These are phyloP conservation scores for Sclerotinia borealis DNA, from an alignment of 2,329 filamentous ascomycete species.

Conservation along the genomic window DNA sequence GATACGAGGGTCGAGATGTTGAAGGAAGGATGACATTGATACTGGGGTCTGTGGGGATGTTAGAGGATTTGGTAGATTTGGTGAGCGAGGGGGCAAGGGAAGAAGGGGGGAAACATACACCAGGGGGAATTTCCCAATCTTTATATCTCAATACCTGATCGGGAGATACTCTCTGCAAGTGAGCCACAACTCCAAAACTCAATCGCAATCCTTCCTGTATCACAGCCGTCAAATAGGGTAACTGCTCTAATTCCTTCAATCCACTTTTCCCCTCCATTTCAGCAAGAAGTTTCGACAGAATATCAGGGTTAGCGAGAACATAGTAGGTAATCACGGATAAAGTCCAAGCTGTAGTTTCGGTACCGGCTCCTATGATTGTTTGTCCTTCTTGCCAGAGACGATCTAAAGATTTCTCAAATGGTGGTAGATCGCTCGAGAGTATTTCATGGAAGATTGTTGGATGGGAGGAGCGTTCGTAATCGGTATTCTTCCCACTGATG, in stretches of 20 bases:
- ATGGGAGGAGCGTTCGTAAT: slow-evolving; percentile 15
- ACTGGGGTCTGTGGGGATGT: slow-evolving; percentile 33
- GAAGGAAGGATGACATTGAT: slow-evolving; percentile 35
- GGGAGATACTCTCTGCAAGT: slow-evolving; percentile 28
- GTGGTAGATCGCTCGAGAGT: slow-evolving; percentile 29
- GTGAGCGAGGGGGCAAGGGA: too few species aligned
- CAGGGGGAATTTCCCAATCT: slow-evolving; percentile 18
- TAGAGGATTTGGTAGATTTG: neutral
- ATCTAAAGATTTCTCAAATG: slow-evolving; percentile 31
- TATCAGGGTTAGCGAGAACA: slow-evolving; percentile 32
- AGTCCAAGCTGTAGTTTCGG: slow-evolving; percentile 34
- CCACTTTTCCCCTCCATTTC: slow-evolving; percentile 31
- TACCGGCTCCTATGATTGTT: slow-evolving; percentile 34
- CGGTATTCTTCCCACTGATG: neutral
- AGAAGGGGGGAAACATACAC: neutral
- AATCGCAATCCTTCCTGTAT: slow-evolving; percentile 34
- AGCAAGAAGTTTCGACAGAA: slow-evolving; percentile 29
- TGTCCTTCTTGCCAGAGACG: slow-evolving; percentile 33
- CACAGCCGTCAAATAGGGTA: slow-evolving; percentile 31
- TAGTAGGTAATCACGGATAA: slow-evolving; percentile 34
- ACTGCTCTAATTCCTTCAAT: slow-evolving; percentile 23
- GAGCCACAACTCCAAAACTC: slow-evolving; percentile 29
- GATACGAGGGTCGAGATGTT: slow-evolving; percentile 36
- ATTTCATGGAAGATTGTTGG: slow-evolving; percentile 28
- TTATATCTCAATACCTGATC: slow-evolving; percentile 17